Base-by-base conservation (phyloP, 2,329 filamentous ascomycete species). In the Lojkania enalia region DNA sequence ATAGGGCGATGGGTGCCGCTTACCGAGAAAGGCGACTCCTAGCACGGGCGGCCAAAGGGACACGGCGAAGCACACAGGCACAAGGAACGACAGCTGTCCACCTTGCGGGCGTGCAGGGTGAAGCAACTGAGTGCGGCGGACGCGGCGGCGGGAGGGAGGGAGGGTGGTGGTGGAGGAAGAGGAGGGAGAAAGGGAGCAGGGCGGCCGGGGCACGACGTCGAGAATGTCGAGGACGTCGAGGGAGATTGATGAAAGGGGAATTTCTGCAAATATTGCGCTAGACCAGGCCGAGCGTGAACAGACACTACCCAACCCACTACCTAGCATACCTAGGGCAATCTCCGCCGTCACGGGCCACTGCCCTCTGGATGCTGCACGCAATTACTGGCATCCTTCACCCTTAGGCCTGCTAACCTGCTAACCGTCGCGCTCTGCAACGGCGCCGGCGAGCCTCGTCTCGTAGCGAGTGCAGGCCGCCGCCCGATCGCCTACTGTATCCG, bases 61-160 rank as follows among this genome's bases (percentile, higher is more conserved):
- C 23, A 47, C 32, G 20, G 47, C 7, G 3, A 35, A 20, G 35
- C 23, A 39, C 38, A 42, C 35, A 39, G 32, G 45, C 49, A 52
- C 45, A 69, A 67, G 63, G 64, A 69, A 54, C 54, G 66, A 60
- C 61, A 54, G 58, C 48, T 53, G 54, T 57, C 51, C 54, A 60
- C 57, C 43, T 52, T 54, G 60, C 57, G 48, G 42, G 35, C 20
- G 44, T 43, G 54, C 58, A n/a, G 58, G 51, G 54, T 42, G 56
- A 58, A 63, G 46, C 47, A 50, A 57, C 45, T 45, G 51, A 48
- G 46, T 50, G 55, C 54, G 60, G 60, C 54, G 57, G 52, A 52
- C 33, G 51, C 50, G 42, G 42, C 37, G 14, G 29, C 14, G 49
- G 37, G 46, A 48, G 46, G 48, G 48, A 46, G 42, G 49, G 52